These are phyloP conservation scores for Gaultheria prostrata DNA, from an alignment of 148 eudicot species.

Conservation along the genomic window DNA sequence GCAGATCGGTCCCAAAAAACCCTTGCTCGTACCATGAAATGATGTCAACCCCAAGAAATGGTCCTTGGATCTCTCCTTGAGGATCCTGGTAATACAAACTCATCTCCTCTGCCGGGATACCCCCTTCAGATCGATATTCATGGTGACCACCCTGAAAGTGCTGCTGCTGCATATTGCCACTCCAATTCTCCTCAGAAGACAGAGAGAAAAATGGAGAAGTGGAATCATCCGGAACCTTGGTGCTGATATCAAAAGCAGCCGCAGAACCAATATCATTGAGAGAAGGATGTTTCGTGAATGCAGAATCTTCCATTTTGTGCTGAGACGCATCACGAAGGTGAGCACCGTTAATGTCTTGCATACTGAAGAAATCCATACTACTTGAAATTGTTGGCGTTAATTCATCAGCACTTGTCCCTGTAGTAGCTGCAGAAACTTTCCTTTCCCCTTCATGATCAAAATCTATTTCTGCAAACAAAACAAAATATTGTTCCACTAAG, in stretches of 20 bases:
- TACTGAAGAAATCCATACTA: slow-evolving; percentile 12
- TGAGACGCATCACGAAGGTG: slow-evolving; percentile 26
- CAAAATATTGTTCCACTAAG: slow-evolving; percentile 15
- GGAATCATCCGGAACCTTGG: slow-evolving; percentile 48
- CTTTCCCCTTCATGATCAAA: slow-evolving; percentile 30
- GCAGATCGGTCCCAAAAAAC: slow-evolving; percentile 80
- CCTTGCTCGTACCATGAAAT: slow-evolving; percentile 98
- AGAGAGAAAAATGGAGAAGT: slow-evolving; percentile 42
- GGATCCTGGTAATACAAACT: slow-evolving; percentile 81
- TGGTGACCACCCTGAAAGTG: slow-evolving; percentile 33
- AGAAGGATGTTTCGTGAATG: slow-evolving; percentile 26
- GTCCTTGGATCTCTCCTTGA: slow-evolving; percentile 94
- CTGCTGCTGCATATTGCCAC: slow-evolving; percentile 31
- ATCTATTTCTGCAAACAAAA: slow-evolving; percentile 34
- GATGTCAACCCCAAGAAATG: slow-evolving; percentile 92
- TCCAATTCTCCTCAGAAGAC: slow-evolving; percentile 43
- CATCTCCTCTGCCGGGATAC: slow-evolving; percentile 64
- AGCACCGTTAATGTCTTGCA: slow-evolving; percentile 27
- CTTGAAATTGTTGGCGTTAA: slow-evolving; percentile 19
- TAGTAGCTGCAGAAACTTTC: slow-evolving; percentile 19
- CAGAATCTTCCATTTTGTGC: slow-evolving; percentile 33
- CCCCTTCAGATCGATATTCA: slow-evolving; percentile 36
- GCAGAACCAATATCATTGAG: slow-evolving; percentile 25
- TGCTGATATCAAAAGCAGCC: slow-evolving; percentile 29
- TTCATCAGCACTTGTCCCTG: slow-evolving; percentile 27